Evolutionary conservation across 768 basidiomycete species (phyloP), one percentile per base, ranked within the genome.

Genomic region (Astraeus odoratus): DNA sequence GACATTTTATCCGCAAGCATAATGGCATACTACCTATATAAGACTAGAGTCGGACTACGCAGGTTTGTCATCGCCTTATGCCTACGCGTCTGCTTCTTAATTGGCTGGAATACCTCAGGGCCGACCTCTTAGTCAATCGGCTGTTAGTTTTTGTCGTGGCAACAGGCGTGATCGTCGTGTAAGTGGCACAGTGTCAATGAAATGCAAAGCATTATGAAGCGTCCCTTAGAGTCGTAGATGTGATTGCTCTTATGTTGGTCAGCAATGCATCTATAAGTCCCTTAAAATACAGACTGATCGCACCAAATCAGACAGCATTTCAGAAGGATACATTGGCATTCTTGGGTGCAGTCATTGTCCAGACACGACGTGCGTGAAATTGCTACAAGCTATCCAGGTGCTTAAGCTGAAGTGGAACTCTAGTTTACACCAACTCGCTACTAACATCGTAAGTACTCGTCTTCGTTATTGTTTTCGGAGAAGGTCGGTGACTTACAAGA

Each of bases 121-220:
- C 60, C 2, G 43, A 61, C 12, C 2, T 27, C 1, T 42, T 61
- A 5, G 43, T 61, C 48, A 53, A 60, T 27, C 47, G 37, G 37
- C 8, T 38, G 15, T 38, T 38, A 22, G 20, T 47, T 22, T 47
- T 41, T 16, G 39, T 24, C 16, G 34, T 42, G 9, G 46, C 46
- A 29, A 47, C 46, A 12, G 46, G 46, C 15, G 40, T 33, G 36
- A 30, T 47, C n/a, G 31, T 26, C 15, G 40, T 39, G 46, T 47
- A 23, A 47, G 46, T 42, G 13, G n/a, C n/a, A n/a, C 6, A 9
- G 18, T 16, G 7, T 12, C 38, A 7, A 29, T 29, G n/a, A 6
- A 27, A 20, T 23, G 3, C 27, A 10, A 16, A 4, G 24, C 9
- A 29, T 13, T 13, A 6, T n/a, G 18, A 16, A 22, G 22, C 25